phyloP scores from a whole-genome alignment of 2,329 filamentous ascomycete genomes.

The Talaromyces rugulosus region DNA sequence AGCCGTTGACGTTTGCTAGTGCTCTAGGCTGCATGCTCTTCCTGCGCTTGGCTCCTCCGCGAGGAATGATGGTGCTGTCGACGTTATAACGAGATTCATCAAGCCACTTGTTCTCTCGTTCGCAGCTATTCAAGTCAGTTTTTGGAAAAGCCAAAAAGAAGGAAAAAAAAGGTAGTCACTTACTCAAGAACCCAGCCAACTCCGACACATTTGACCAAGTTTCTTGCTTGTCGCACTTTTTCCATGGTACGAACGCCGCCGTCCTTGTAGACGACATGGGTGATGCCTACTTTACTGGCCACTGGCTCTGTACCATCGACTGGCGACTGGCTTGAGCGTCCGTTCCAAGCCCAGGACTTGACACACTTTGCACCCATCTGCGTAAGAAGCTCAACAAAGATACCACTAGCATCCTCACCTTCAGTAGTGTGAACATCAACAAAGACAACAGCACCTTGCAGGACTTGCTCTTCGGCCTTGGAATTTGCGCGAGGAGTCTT shows the following conservation, averaged over 20 bases:
- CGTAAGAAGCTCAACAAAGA: constrained; percentile 73
- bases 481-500: constrained; percentile 26
- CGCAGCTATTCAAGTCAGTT: constrained; percentile 52
- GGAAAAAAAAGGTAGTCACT: constrained; percentile 28
- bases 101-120: constrained; percentile 71
- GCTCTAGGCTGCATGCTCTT: constrained; percentile 78
- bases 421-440: constrained; percentile 82
- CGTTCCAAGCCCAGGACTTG: constrained; percentile 72
- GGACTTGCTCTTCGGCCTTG: constrained; percentile 35
- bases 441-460: constrained; percentile 71
- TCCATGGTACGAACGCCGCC: constrained; percentile 75
- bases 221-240: constrained; percentile 68
- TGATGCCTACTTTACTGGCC: constrained; percentile 63
- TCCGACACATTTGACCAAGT: constrained; percentile 78
- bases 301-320: constrained; percentile 28
- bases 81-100: constrained; percentile 68
- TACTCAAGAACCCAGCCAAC: constrained; percentile 87
- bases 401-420: constrained; percentile 72
- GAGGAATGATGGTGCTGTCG: constrained; percentile 63
- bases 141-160: neutral
- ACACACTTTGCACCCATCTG: constrained; percentile 80
- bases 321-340: constrained; percentile 40
- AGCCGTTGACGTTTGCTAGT: constrained; percentile 65
- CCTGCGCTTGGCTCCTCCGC: constrained; percentile 66
- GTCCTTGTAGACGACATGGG: constrained; percentile 87